These are phyloP conservation scores for Calonectria leucothoes DNA, from an alignment of 2,329 filamentous ascomycete genomes.

Conservation along the genomic window DNA sequence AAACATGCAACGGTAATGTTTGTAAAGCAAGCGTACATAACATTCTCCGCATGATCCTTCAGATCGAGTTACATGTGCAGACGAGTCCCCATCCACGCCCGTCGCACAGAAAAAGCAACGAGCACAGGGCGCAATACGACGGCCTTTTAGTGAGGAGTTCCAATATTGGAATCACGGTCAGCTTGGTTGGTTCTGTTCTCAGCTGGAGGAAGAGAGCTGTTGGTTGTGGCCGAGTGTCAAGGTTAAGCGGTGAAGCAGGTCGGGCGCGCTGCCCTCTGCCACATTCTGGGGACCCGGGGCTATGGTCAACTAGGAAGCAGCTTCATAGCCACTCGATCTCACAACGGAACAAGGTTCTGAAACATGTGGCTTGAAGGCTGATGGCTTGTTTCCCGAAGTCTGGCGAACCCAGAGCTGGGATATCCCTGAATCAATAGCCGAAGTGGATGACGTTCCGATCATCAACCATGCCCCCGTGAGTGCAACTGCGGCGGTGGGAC, in stretches of 20 bases:
- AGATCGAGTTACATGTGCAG: slow-evolving; percentile 38
- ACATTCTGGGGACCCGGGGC: slow-evolving; percentile 29
- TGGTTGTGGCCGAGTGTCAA: slow-evolving; percentile 11
- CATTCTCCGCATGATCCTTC: slow-evolving; percentile 36
- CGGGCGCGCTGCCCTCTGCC: slow-evolving; percentile 25
- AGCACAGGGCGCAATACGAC: slow-evolving; percentile 7
- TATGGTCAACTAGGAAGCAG: slow-evolving; percentile 20
- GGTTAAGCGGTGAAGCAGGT: slow-evolving; percentile 36
- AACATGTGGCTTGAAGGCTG: slow-evolving; percentile 42
- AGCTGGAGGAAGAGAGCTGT: slow-evolving; percentile 8
- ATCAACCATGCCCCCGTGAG: slow-evolving; percentile 16
- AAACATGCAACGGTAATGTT: slow-evolving; percentile 31
- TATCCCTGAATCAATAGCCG: slow-evolving; percentile 23
- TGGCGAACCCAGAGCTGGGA: slow-evolving; percentile 24
- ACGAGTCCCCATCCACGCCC: slow-evolving; percentile 12
- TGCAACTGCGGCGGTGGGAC: not conserved
- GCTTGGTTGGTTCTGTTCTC: slow-evolving; percentile 11
- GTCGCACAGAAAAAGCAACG: slow-evolving; percentile 19
- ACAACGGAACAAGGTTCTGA: slow-evolving; percentile 32
- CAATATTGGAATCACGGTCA: slow-evolving; percentile 21
- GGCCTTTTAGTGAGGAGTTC: not conserved
- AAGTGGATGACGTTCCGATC: slow-evolving; percentile 31
- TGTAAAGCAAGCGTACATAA: slow-evolving; percentile 31
- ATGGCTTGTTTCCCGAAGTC: slow-evolving; percentile 28
- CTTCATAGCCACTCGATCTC: slow-evolving; percentile 36